phyloP scores from a whole-genome alignment of 73 alveolate species.

The Blepharisma stoltei region DNA sequence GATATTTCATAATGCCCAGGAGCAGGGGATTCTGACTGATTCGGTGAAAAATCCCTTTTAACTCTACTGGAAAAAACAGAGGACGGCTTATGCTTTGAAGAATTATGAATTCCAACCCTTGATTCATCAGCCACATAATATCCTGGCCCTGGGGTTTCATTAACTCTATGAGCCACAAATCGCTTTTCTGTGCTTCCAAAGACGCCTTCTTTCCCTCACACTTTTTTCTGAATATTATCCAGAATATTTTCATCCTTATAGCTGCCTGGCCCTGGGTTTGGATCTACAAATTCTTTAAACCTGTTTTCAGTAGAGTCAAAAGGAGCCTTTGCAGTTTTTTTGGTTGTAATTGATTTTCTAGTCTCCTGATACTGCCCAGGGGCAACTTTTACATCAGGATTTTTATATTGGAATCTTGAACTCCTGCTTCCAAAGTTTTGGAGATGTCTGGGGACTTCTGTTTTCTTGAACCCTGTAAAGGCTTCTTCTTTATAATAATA shows the following conservation, averaged over 20 bases:
- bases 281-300: background rate
- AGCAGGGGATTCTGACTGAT: slow-evolving; percentile 13
- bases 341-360: background rate
- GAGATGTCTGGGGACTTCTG: background rate
- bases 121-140: background rate
- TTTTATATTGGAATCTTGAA: slow-evolving; percentile 2
- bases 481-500: background rate
- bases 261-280: slow-evolving; percentile 30
- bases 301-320: slow-evolving; percentile 20
- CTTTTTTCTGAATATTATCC: background rate
- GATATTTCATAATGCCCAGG: slow-evolving; percentile 30
- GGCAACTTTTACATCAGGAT: background rate
- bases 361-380: slow-evolving; percentile 17
- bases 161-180: background rate
- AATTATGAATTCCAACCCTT: slow-evolving; percentile 24
- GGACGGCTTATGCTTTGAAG: slow-evolving; percentile 10
- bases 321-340: slow-evolving; percentile 16
- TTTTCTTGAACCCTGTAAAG: background rate
- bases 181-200: slow-evolving; percentile 24
- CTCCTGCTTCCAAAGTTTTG: slow-evolving; percentile 27
- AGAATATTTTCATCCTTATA: background rate
- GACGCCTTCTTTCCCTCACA: slow-evolving; percentile 7
- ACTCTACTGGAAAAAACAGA: slow-evolving; percentile 16
- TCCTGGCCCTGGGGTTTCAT: slow-evolving; percentile 30
- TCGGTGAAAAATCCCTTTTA: background rate